Conservation (phyloP, 2,329 filamentous ascomycete species). For the Aspergillus sp. region DNA sequence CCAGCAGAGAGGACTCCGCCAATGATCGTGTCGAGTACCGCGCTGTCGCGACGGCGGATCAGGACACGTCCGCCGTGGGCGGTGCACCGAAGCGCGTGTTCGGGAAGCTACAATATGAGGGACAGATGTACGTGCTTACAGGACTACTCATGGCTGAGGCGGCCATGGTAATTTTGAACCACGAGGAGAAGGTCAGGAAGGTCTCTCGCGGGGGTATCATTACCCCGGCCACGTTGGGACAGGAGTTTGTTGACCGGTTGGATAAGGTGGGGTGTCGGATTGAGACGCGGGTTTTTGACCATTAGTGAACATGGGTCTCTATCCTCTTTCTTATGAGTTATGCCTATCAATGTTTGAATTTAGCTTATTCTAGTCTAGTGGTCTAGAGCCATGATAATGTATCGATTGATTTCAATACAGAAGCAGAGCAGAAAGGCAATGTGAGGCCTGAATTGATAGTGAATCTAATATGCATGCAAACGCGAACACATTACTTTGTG, state of each 20-base stretch:
- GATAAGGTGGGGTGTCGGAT: conserved; percentile 37
- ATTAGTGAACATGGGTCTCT: conserved; percentile 8
- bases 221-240: conserved; percentile 42
- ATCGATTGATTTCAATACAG: no score
- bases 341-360: no score
- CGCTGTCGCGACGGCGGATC: conserved; percentile 39
- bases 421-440: no score
- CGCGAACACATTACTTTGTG: no score
- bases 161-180: conserved; percentile 36
- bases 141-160: conserved; percentile 38
- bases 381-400: no score
- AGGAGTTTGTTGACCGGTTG: conserved; percentile 39
- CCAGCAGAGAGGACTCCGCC: conserved; percentile 34
- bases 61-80: conserved; percentile 21
- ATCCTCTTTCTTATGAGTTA: not conserved
- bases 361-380: no score
- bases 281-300: conserved; percentile 30
- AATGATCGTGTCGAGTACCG: conserved; percentile 37
- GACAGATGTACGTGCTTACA: conserved; percentile 38
- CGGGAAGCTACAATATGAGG: conserved; percentile 35
- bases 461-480: no score
- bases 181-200: conserved; percentile 35
- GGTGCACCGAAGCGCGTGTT: conserved; percentile 30
- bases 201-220: conserved; percentile 40
- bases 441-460: no score